Conservation (phyloP, 495 filamentous ascomycete species). For the Talaromyces nanjingensis region DNA sequence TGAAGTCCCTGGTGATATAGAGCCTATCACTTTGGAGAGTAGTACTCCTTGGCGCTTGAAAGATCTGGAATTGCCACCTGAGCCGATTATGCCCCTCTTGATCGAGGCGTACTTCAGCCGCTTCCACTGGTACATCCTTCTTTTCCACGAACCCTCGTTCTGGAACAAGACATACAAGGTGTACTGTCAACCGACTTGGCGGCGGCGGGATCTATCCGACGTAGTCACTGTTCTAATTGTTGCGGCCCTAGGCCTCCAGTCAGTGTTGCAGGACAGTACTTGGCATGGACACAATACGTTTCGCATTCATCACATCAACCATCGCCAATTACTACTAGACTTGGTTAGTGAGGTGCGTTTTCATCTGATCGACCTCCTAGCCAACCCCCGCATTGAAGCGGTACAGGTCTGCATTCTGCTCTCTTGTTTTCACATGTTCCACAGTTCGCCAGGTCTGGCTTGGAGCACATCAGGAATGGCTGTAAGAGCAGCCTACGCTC, state of each 20-base stretch:
- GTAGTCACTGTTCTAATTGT: conserved; percentile 15
- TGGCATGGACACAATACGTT: conserved; percentile 12
- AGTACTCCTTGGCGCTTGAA: conserved; percentile 12
- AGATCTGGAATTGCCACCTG: conserved; percentile 12
- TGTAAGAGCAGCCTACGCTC: conserved; percentile 15
- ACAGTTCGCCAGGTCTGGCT: conserved; percentile 15
- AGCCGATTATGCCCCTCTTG: conserved; percentile 13
- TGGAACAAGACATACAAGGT: conserved; percentile 10
- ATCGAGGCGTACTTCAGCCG: conserved; percentile 15
- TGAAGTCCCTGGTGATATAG: conserved; percentile 5
- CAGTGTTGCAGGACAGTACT: conserved; percentile 12
- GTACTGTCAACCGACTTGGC: conserved; percentile 12
- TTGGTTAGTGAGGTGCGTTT: conserved; percentile 13
- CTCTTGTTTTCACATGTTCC: conserved; percentile 15
- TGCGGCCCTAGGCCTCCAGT: conserved; percentile 14
- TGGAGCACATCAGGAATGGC: conserved; percentile 16
- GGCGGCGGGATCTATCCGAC: conserved; percentile 14
- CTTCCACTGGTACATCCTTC: conserved; percentile 17
- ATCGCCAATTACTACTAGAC: conserved; percentile 7
- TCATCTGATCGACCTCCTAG: conserved; percentile 15
- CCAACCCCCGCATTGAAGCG: conserved; percentile 14
- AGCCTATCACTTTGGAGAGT: conserved; percentile 3
- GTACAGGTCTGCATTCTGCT: conserved; percentile 16
- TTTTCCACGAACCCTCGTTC: conserved; percentile 15
- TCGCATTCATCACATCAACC: conserved; percentile 8